Percentiles rank a stretch among this genome's conserved stretches.
Conservation (phyloP, 257 asterid species). For the Echium plantagineum region DNA sequence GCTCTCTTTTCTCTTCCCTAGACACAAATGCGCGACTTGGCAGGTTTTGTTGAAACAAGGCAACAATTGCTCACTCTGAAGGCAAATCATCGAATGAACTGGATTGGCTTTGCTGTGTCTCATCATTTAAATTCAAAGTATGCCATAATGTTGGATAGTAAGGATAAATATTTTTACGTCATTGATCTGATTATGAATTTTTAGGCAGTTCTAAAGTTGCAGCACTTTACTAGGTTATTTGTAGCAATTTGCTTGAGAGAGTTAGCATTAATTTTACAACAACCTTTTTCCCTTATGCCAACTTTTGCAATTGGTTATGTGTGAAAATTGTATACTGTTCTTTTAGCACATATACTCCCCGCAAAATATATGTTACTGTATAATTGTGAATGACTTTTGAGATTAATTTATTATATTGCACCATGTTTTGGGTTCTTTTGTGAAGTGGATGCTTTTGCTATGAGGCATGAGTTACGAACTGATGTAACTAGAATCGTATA, state of each 20-base stretch:
- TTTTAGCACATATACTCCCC: too few relatives aligned
- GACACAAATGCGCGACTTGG: conserved; percentile 99
- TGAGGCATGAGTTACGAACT: too few relatives aligned
- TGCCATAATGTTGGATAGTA: conserved; percentile 7
- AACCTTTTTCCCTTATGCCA: too few relatives aligned
- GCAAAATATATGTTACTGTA: too few relatives aligned
- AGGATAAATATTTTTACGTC: conserved; percentile 4
- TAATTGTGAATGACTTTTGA: too few relatives aligned
- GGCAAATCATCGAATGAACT: conserved; percentile 98
- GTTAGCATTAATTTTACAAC: too few relatives aligned
- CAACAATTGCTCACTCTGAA: conserved; percentile 87
- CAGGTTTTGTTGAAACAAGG: conserved; percentile 96
- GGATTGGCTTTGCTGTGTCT: conserved; percentile 98
- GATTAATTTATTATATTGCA: too few relatives aligned
- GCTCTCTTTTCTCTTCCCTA: conserved; percentile 10
- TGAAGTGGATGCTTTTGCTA: too few relatives aligned
- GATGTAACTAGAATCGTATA: too few relatives aligned
- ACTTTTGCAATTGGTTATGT: too few relatives aligned
- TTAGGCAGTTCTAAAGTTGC: neutral
- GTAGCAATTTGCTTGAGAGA: neutral
- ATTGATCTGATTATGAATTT: conserved; percentile 6
- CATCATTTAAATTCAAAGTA: conserved; percentile 91
- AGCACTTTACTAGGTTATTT: neutral
- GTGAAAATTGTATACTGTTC: too few relatives aligned
- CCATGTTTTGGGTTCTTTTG: too few relatives aligned